Evolutionary conservation across 1,284 basidiomycete genomes (phyloP).

Genomic region (Jaminaea rosea): DNA sequence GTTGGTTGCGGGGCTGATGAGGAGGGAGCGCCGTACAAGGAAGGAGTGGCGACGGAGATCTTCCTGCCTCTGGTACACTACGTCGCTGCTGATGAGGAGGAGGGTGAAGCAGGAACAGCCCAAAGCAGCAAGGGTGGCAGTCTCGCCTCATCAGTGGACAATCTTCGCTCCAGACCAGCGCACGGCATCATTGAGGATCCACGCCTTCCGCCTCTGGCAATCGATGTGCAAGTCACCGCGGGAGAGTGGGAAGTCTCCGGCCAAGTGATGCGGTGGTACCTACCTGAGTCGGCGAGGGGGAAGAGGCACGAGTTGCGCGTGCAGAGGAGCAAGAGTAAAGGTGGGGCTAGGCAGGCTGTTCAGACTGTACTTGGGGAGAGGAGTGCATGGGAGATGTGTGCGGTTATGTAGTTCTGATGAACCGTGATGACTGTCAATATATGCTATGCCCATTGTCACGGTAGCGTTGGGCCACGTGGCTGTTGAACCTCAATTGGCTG

Average conservation of each 20-base stretch:
- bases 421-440: too few species aligned
- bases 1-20: neutral
- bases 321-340: too few species aligned
- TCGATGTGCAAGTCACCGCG: slow-evolving; percentile 54
- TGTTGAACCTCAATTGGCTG: too few species aligned
- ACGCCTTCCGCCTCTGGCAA: slow-evolving; percentile 20
- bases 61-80: slow-evolving; percentile 83
- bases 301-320: too few species aligned
- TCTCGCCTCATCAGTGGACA: neutral
- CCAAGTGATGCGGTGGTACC: slow-evolving; percentile 72
- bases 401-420: too few species aligned
- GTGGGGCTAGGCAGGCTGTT: too few species aligned
- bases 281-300: slow-evolving; percentile 51
- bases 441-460: too few species aligned
- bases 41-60: slow-evolving; percentile 62
- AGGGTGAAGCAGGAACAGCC: neutral
- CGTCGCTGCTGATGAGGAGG: slow-evolving; percentile 51
- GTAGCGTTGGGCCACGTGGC: too few species aligned
- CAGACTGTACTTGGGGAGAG: too few species aligned
- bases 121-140: neutral
- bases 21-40: too few species aligned
- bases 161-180: neutral
- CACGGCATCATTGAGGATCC: neutral
- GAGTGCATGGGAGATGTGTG: too few species aligned
- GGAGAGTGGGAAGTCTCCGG: slow-evolving; percentile 65